Conservation (phyloP, 176 grass and related monocot species). For the Musa troglodytarum region DNA sequence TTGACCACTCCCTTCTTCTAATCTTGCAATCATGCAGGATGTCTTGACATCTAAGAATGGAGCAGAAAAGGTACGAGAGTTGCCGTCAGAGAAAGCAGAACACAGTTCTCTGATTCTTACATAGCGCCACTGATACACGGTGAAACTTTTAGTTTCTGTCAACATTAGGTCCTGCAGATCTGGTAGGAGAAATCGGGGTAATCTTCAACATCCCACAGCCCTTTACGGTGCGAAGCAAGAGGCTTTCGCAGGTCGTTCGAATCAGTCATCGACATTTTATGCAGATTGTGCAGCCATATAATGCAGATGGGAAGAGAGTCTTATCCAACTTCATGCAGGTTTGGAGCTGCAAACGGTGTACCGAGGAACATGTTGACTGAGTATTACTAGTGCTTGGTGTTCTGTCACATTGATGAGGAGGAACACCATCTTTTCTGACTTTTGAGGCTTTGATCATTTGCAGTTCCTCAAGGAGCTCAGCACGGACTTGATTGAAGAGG, state of each 20-base stretch:
- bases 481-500: neutral
- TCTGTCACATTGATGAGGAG: neutral
- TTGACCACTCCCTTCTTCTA: neutral
- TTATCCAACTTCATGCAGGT: constrained; percentile 19
- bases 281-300: constrained; percentile 19
- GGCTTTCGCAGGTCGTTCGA: constrained; percentile 32
- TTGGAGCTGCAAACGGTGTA: neutral
- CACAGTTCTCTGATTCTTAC: too few relatives aligned
- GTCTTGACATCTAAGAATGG: constrained; percentile 11
- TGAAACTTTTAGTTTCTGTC: constrained; percentile 6
- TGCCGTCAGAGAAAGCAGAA: too few relatives aligned
- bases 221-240: constrained; percentile 37
- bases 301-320: constrained; percentile 21
- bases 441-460: neutral
- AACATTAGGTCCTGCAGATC: constrained; percentile 26
- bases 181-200: constrained; percentile 50
- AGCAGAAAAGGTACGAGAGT: constrained; percentile 10
- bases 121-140: neutral
- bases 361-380: neutral
- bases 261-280: constrained; percentile 32
- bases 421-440: too few relatives aligned
- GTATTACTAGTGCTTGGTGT: neutral
- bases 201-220: constrained; percentile 48
- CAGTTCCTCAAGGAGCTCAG: constrained; percentile 17
- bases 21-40: constrained; percentile 1